These are phyloP conservation scores for Chalciporus sp. DNA, from an alignment of 1,284 basidiomycete species.

Conservation along the genomic window DNA sequence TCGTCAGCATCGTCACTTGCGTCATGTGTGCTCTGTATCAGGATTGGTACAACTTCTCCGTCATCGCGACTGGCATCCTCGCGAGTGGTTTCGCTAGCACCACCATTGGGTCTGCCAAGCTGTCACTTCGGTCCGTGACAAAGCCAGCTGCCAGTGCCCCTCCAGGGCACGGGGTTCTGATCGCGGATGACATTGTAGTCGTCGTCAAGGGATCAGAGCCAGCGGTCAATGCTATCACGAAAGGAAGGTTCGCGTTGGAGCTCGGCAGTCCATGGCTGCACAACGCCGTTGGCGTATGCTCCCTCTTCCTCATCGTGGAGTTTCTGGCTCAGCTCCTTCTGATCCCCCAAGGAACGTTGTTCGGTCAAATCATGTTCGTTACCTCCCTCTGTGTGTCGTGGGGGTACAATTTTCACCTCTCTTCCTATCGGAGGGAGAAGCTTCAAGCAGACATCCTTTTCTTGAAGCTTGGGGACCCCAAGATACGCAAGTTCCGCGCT, in stretches of 20 bases:
- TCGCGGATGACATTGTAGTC: constrained; percentile 22
- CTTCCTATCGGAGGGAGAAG: constrained; percentile 25
- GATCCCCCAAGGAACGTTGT: constrained; percentile 30
- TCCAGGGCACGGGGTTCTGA: constrained; percentile 21
- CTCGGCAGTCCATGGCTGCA: constrained; percentile 10
- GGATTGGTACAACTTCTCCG: constrained; percentile 32
- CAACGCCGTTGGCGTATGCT: constrained; percentile 25
- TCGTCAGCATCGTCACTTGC: constrained; percentile 26
- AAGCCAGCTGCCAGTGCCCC: constrained; percentile 22
- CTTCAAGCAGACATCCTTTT: constrained; percentile 26
- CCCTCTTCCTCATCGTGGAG: constrained; percentile 29
- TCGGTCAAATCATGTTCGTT: constrained; percentile 34
- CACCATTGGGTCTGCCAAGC: constrained; percentile 26
- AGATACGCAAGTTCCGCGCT: constrained; percentile 20
- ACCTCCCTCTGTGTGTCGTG: constrained; percentile 32
- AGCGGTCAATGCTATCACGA: constrained; percentile 30
- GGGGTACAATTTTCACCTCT: constrained; percentile 30
- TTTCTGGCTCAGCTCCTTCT: constrained; percentile 32
- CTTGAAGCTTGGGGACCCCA: constrained; percentile 21
- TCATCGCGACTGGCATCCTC: constrained; percentile 35
- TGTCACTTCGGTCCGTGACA: constrained; percentile 10
- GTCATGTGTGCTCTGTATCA: constrained; percentile 17
- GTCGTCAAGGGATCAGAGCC: constrained; percentile 27
- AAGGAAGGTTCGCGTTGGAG: constrained; percentile 25
- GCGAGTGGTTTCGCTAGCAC: constrained; percentile 29